Evolutionary conservation across 345 rosid genomes (phyloP).

Genomic region (Clarkia xantiana): DNA sequence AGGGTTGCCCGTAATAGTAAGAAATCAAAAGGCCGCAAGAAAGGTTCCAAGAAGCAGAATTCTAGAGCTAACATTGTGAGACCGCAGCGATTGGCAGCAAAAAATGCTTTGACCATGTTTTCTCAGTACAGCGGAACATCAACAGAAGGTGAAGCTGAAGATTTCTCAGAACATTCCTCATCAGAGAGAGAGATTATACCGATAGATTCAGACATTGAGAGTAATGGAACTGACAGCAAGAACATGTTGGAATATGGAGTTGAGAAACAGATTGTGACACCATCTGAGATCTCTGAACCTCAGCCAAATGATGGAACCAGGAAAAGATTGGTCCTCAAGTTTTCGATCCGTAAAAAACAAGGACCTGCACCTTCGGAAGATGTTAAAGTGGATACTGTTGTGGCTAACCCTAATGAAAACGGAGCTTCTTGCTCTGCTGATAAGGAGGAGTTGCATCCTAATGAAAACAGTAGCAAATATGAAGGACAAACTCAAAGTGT

Average conservation of each 20-base stretch:
- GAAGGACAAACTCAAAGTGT: slow-evolving; percentile 6
- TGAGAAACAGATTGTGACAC: slow-evolving; percentile 16
- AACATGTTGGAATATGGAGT: slow-evolving; percentile 12
- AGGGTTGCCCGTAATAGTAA: slow-evolving; percentile 32
- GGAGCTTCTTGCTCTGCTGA: slow-evolving; percentile 22
- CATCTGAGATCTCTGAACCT: slow-evolving; percentile 29
- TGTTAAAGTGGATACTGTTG: slow-evolving; percentile 19
- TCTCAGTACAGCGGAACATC: slow-evolving; percentile 73
- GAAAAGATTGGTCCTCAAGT: slow-evolving; percentile 63
- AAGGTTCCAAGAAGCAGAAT: slow-evolving; percentile 44
- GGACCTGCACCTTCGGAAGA: slow-evolving; percentile 30
- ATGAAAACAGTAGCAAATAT: slow-evolving; percentile 18
- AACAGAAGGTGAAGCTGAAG: slow-evolving; percentile 51
- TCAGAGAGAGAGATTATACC: slow-evolving; percentile 37
- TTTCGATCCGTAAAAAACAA: slow-evolving; percentile 48
- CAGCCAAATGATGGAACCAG: slow-evolving; percentile 38
- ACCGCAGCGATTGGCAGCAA: slow-evolving; percentile 91
- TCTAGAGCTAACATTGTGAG: slow-evolving; percentile 50
- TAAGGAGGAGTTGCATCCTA: slow-evolving; percentile 17
- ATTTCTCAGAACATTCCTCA: slow-evolving; percentile 37
- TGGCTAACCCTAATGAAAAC: slow-evolving; percentile 17
- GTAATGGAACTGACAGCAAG: slow-evolving; percentile 29
- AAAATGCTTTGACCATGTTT: slow-evolving; percentile 72
- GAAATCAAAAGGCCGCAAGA: slow-evolving; percentile 36
- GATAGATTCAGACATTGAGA: slow-evolving; percentile 18